phyloP scores from a whole-genome alignment of 352 stramenopile genomes.

The Phytopythium chamaehyphon region DNA sequence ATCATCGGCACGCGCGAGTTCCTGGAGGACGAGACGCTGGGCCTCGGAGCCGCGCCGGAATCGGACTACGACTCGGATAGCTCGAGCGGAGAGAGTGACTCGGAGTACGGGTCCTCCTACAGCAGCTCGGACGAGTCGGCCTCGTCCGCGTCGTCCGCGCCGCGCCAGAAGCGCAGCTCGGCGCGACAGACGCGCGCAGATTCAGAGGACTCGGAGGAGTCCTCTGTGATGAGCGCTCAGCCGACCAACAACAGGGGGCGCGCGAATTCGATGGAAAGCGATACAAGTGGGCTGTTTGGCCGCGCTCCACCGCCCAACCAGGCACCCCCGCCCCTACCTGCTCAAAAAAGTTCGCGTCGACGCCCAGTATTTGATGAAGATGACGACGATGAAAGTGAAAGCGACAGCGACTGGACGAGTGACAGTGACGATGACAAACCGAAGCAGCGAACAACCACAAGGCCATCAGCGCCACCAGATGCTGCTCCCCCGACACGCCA shows the following conservation, averaged over 20 bases:
- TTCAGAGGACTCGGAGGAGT: conserved; percentile 37
- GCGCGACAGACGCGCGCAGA: conserved; percentile 19
- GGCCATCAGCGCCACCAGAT: conserved; percentile 11
- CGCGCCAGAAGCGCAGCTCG: conserved; percentile 16
- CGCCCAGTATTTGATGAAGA: conserved; percentile 34
- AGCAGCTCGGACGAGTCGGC: conserved; percentile 65
- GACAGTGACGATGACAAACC: conserved; percentile 35
- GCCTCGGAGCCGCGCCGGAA: conserved; percentile 64
- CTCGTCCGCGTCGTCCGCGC: conserved; percentile 11
- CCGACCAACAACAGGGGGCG: conserved; percentile 15
- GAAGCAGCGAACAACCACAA: conserved; percentile 12
- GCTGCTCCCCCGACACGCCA: conserved; percentile 12
- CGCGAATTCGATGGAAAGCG: conserved; percentile 44
- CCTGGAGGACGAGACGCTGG: conserved; percentile 79
- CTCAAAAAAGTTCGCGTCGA: conserved; percentile 17
- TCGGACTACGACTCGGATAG: conserved; percentile 32
- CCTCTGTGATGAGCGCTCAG: conserved; percentile 16
- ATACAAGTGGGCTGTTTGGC: conserved; percentile 56
- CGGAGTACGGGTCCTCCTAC: conserved; percentile 56
- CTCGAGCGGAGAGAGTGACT: conserved; percentile 49
- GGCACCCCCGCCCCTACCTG: conserved; percentile 12
- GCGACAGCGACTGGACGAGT: conserved; percentile 16
- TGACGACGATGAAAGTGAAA: conserved; percentile 48
- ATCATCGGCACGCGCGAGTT: conserved; percentile 87
- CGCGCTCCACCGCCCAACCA: conserved; percentile 18